These are phyloP conservation scores for Geotrichum macrosporum DNA, from an alignment of 1,139 yeast species.

Conservation along the genomic window DNA sequence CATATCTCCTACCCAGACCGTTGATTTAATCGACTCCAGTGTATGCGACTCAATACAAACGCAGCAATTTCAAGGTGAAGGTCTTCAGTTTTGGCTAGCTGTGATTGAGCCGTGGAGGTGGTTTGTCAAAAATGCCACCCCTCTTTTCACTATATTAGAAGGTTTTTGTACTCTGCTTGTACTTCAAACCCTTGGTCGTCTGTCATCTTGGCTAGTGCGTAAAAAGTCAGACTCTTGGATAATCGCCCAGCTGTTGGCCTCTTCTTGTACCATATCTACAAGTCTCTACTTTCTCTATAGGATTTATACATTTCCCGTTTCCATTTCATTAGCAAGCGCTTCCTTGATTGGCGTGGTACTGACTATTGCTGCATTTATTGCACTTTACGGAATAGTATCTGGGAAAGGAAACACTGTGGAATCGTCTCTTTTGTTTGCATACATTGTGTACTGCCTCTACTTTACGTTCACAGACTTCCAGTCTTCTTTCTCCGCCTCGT, in stretches of 20 bases:
- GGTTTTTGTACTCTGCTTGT: conserved; percentile 87
- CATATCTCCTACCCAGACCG: conserved; percentile 8
- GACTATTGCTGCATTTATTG: conserved; percentile 69
- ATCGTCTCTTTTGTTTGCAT: conserved; percentile 78
- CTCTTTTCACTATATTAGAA: conserved; percentile 80
- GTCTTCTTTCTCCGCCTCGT: conserved; percentile 30
- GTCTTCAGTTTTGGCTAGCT: conserved; percentile 34
- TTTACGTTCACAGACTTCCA: conserved; percentile 81
- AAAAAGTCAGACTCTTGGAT: conserved; percentile 74
- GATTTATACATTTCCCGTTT: conserved; percentile 71
- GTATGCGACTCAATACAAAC: too few species aligned
- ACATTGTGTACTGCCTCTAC: conserved; percentile 86
- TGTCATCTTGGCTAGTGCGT: conserved; percentile 64
- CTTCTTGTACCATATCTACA: conserved; percentile 72
- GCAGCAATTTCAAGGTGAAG: conserved; percentile 15
- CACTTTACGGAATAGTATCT: conserved; percentile 78
- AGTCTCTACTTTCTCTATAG: conserved; percentile 76
- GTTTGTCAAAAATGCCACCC: conserved; percentile 73
- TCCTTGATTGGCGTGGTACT: conserved; percentile 81
- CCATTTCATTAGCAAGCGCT: conserved; percentile 65
- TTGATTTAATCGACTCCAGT: conserved; percentile 14
- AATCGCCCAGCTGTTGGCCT: conserved; percentile 64
- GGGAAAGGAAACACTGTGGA: conserved; percentile 86
- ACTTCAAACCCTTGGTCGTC: conserved; percentile 87
- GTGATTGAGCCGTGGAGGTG: conserved; percentile 62